Percentiles rank a stretch among this genome's conserved stretches.
These are phyloP conservation scores for Chytriomyces sp. DNA, from an alignment of 192 early-diverging fungal genomes.

Conservation along the genomic window DNA sequence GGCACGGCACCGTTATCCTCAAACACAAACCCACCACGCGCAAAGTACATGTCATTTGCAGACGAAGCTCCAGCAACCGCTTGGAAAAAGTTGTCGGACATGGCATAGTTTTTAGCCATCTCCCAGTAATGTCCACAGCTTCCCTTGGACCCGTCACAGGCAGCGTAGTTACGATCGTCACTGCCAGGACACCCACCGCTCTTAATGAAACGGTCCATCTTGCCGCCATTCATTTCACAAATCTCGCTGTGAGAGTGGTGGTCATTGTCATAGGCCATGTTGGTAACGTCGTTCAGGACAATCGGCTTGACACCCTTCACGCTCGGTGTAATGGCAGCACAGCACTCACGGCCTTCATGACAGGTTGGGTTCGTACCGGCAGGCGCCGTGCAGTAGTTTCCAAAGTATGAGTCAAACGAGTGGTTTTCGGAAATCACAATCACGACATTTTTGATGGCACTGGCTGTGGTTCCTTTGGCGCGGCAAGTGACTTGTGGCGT, in stretches of 20 bases:
- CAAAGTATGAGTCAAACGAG: conserved; percentile 27
- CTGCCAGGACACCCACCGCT: not conserved
- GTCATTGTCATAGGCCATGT: conserved; percentile 3
- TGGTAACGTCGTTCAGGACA: not conserved
- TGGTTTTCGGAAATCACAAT: conserved; percentile 30
- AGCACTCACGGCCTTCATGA: conserved; percentile 16
- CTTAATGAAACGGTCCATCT: conserved; percentile 29
- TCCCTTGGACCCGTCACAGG: conserved; percentile 6
- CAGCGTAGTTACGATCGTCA: conserved; percentile 20
- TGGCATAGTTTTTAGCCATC: conserved; percentile 22
- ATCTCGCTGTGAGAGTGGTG: not conserved
- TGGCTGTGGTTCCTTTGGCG: not conserved
- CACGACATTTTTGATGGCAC: conserved; percentile 18
- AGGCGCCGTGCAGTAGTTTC: conserved; percentile 22
- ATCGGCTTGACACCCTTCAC: conserved; percentile 2
- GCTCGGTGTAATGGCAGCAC: not conserved
- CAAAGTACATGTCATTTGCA: conserved; percentile 34
- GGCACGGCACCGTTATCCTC: conserved; percentile 9
- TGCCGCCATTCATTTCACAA: conserved; percentile 31
- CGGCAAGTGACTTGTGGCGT: conserved; percentile 2
- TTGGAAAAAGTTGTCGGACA: conserved; percentile 34
- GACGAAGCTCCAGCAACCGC: conserved; percentile 20
- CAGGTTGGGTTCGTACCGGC: conserved; percentile 1
- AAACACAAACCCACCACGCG: conserved; percentile 25
- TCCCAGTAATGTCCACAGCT: conserved; percentile 16